Evolutionary conservation across 371 early-diverging fungal genomes (phyloP).

Genomic region (Blakeslea trispora): DNA sequence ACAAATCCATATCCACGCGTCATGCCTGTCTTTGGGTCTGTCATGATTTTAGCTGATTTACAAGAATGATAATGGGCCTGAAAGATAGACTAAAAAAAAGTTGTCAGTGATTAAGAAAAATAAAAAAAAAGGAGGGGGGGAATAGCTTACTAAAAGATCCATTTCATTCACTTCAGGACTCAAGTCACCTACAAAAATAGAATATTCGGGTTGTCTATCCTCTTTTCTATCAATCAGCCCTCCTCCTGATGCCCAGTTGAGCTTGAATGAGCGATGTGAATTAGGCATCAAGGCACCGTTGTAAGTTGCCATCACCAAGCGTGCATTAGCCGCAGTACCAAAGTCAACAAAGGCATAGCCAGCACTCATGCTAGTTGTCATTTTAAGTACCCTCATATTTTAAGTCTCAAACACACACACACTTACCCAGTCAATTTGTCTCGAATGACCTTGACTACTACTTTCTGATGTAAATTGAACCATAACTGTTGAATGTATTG

Average conservation of each 20-base stretch:
- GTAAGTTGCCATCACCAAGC: conserved; percentile 57
- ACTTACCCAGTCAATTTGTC: conserved; percentile 71
- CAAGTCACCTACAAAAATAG: conserved; percentile 81
- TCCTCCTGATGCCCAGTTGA: conserved; percentile 88
- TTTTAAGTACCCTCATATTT: background rate
- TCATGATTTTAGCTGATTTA: conserved; percentile 77
- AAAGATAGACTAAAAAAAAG: conserved; percentile 43
- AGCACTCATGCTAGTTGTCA: conserved; percentile 35
- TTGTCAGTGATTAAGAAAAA: background rate
- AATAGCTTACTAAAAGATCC: too few relatives aligned
- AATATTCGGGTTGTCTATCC: conserved; percentile 61
- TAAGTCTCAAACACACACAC: background rate
- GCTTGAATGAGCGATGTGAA: conserved; percentile 71
- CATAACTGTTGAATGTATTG: conserved; percentile 65
- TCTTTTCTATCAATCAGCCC: conserved; percentile 42
- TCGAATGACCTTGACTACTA: conserved; percentile 82
- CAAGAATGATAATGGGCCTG: conserved; percentile 61
- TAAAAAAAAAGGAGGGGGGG: background rate
- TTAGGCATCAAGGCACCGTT: conserved; percentile 78
- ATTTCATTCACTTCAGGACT: conserved; percentile 47
- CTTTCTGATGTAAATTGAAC: conserved; percentile 63
- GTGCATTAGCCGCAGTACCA: conserved; percentile 56
- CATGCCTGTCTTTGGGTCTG: conserved; percentile 64
- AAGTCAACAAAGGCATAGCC: conserved; percentile 78
- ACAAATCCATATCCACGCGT: conserved; percentile 82